A percentile compares a stretch with the other conserved stretches of the same genome.
Conservation (phyloP, 148 eudicot genomes). For the Chenopodium suecicum region DNA sequence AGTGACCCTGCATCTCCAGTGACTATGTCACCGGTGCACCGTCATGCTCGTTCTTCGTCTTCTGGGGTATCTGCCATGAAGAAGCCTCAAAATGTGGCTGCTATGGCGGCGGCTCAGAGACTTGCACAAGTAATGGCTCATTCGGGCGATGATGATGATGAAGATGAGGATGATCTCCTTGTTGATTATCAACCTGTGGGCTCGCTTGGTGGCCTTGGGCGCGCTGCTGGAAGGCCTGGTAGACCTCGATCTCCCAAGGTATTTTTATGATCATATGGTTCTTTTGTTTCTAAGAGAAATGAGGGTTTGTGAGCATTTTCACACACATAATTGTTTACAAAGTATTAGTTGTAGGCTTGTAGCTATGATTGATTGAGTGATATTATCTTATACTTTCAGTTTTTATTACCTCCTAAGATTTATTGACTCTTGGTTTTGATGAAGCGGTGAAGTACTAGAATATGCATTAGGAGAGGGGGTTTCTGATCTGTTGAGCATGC, state of each 20-base stretch:
- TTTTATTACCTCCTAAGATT: background rate
- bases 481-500: background rate
- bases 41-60: constrained; percentile 59
- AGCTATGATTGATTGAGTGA: background rate
- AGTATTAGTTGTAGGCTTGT: background rate
- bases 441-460: background rate
- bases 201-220: constrained; percentile 45
- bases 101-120: constrained; percentile 78
- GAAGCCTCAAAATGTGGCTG: constrained; percentile 56
- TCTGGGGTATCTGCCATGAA: constrained; percentile 24
- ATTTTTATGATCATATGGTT: constrained; percentile 14
- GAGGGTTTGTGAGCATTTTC: background rate
- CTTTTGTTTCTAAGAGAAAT: background rate
- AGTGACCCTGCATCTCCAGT: constrained; percentile 30
- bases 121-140: constrained; percentile 84
- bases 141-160: constrained; percentile 48
- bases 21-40: constrained; percentile 40
- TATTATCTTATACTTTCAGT: background rate
- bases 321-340: background rate
- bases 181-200: constrained; percentile 47
- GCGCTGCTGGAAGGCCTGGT: constrained; percentile 52
- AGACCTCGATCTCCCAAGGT: constrained; percentile 56
- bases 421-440: background rate
- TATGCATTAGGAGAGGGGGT: background rate
- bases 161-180: constrained; percentile 67